Evolutionary conservation across 768 basidiomycete species (phyloP).

Genomic region (Panellus pusillus): DNA sequence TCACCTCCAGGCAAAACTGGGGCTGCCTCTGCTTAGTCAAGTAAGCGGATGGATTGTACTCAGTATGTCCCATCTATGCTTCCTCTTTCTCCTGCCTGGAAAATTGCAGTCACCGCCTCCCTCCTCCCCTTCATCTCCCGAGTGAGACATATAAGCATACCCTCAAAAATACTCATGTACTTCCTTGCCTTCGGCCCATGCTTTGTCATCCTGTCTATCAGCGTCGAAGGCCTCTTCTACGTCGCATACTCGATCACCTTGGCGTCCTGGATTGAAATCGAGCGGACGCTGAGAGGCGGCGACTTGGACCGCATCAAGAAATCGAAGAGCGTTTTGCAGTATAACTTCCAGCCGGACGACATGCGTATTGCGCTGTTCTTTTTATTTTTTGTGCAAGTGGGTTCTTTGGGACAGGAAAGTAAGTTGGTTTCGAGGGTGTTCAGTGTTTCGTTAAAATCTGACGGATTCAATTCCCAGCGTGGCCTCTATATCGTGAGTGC

Average conservation of each 20-base stretch:
- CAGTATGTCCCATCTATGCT: slow-evolving; percentile 37
- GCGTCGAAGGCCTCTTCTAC: slow-evolving; percentile 80
- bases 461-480: slow-evolving; percentile 44
- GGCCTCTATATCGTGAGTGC: slow-evolving; percentile 76
- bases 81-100: neutral
- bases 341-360: slow-evolving; percentile 59
- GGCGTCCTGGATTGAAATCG: slow-evolving; percentile 67
- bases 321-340: slow-evolving; percentile 24
- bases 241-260: slow-evolving; percentile 64
- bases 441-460: neutral
- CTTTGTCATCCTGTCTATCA: slow-evolving; percentile 80
- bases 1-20: slow-evolving; percentile 64
- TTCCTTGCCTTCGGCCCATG: slow-evolving; percentile 74
- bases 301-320: slow-evolving; percentile 12
- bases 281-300: slow-evolving; percentile 35
- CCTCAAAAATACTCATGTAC: slow-evolving; percentile 56
- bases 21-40: slow-evolving; percentile 64
- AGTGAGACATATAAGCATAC: slow-evolving; percentile 36
- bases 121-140: slow-evolving; percentile 48
- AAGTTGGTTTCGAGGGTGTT: slow-evolving; percentile 28
- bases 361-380: slow-evolving; percentile 78
- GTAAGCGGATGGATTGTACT: slow-evolving; percentile 64
- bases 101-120: slow-evolving; percentile 47
- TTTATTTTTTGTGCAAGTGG: slow-evolving; percentile 84
- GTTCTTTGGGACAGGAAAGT: slow-evolving; percentile 89